Evolutionary conservation across 169 alveolate species (phyloP), one percentile per base, ranked within the genome.

Genomic region (Cyclospora cayetanensis): DNA sequence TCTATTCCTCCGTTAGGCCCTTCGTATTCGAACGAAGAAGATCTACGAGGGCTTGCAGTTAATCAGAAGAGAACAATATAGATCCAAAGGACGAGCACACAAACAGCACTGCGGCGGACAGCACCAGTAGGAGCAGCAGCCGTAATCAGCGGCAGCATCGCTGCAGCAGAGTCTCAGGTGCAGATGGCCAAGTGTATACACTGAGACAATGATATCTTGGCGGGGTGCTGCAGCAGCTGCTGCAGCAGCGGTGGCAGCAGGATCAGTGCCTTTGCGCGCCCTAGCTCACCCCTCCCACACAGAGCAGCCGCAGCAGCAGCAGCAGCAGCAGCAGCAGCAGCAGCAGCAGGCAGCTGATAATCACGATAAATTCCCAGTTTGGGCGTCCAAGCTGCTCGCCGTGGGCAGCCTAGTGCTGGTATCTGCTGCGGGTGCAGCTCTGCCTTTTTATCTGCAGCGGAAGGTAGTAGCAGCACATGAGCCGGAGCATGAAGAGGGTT

Each of bases 241-340:
- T 55, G 70, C 70, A 11, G 70, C 70, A 55, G 70, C 29, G n/a
- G 70, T 29, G n/a, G 70, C 29, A 55, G 70, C 70, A 55, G 70
- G 34, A 55, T 20, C 31, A 15, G 9, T 9, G 15, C 70, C 70
- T 9, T 22, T 55, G 70, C 31, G 29, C 29, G 70, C 27, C 9
- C n/a, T 55, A 11, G 70, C 70, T 11, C 9, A 9, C 70, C 34
- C 70, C 29, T 55, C 34, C 7, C 70, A 22, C 15, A 29, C 34
- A 29, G 70, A 7, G 55, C 55, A 9, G 55, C 55, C 15, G 55
- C 55, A 46, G 55, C 55, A 46, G 55, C 55, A 46, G 55, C 55
- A 46, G 55, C 55, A 46, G 55, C 55, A 46, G 55, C 55, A 46
- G 55, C 55, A 46, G 55, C 55, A 55, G 70, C 70, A 55, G 15